Base-by-base conservation (phyloP, 2,329 filamentous ascomycete genomes). In the Parastagonospora nodorum region DNA sequence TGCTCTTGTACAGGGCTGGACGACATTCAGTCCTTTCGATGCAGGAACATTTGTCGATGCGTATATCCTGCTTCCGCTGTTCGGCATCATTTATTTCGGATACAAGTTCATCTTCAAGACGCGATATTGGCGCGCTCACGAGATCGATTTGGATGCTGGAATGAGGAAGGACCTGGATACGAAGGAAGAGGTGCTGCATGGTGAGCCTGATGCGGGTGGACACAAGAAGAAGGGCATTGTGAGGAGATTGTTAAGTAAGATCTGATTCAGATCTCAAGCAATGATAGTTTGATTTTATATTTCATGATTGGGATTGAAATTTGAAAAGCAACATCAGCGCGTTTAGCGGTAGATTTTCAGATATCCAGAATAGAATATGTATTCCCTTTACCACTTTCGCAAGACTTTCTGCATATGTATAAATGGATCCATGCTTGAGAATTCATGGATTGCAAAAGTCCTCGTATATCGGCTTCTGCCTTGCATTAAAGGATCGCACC, bases 1-100 rank as follows among this genome's bases (percentile, higher is more conserved):
- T 4, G 74, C 79, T 2, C 73, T 83, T 28, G 77, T 83, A 14
- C 78, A 82, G 56, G 81, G 80, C 6, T 82, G 81, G 70, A 80
- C 77, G 4, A 80, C 78, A 1, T 74, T 83, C 15, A 77, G 73
- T n/a, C 80, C 78, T 0, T 83, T 82, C 48, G 75, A 77, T 40
- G 76, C 75, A 0, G 76, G 76, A 1, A 75, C 71, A 12, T 84
- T 83, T 51, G 79, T 84, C 1, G 75, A 82, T 50, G 80, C 78
- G 16, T 84, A 84, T 49, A 80, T 83, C 29, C 61, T 83, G 24
- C 55, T 84, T 1, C 79, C 78, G 1, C 65, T 83, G 2, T 83
- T 83, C 50, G 69, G 71, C 1, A 48, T 79, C 2, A 75, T 81
- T 19, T 78, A 75, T 31, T 51, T 78, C 14, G 72, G 68, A 0